phyloP scores from a whole-genome alignment of 1,139 yeast genomes.

The Sugiyamaella grinbergsii region DNA sequence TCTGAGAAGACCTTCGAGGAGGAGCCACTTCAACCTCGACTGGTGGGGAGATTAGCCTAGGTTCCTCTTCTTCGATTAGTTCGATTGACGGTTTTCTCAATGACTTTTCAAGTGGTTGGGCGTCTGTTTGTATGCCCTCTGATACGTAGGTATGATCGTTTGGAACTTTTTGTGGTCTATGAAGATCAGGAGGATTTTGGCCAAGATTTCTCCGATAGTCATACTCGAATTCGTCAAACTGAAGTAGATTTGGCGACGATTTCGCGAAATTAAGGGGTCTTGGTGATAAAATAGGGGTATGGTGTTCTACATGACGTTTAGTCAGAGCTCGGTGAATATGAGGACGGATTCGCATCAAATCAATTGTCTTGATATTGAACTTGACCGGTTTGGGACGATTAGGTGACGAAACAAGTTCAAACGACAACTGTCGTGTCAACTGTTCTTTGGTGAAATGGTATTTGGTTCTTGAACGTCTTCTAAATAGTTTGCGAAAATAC shows the following conservation, averaged over 20 bases:
- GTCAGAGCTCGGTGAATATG: conserved; percentile 11
- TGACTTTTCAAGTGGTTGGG: conserved; percentile 3
- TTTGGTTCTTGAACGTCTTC: conserved; percentile 27
- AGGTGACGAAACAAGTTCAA: conserved; percentile 32
- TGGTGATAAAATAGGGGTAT: conserved; percentile 18
- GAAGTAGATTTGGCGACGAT: conserved; percentile 11
- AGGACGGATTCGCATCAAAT: conserved; percentile 17
- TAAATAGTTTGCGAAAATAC: conserved; percentile 30
- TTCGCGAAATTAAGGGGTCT: conserved; percentile 18
- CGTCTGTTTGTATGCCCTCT: conserved; percentile 8
- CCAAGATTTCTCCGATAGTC: conserved; percentile 22
- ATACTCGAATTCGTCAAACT: conserved; percentile 28
- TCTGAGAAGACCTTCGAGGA: conserved; percentile 19
- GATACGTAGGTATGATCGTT: conserved; percentile 5
- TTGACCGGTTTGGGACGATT: conserved; percentile 25
- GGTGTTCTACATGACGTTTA: conserved; percentile 2
- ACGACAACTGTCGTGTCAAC: conserved; percentile 30
- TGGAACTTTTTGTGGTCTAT: background rate
- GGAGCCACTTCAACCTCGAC: conserved; percentile 14
- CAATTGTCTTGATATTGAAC: conserved; percentile 25
- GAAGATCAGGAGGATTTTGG: conserved; percentile 11
- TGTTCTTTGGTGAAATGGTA: conserved; percentile 30
- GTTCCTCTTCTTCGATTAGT: background rate
- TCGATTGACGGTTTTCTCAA: too few species aligned
- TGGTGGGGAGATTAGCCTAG: background rate